Evolutionary conservation across 768 basidiomycete genomes (phyloP).

Genomic region (Sporobolomyces phaffii): DNA sequence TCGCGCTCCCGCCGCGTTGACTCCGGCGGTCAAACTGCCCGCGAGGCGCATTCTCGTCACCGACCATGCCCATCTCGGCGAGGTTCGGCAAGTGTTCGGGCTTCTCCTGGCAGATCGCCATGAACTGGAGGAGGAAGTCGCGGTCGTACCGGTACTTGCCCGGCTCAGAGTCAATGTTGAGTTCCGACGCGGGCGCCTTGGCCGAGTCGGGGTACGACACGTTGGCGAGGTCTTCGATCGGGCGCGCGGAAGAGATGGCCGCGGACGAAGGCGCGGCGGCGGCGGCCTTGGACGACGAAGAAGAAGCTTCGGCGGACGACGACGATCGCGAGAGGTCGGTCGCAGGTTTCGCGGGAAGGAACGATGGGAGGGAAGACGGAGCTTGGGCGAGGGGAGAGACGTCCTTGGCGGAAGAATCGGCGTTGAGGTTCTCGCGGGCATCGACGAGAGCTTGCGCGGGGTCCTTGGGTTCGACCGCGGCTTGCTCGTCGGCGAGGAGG

Average conservation of each 20-base stretch:
- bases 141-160: slow-evolving; percentile 97
- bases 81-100: slow-evolving; percentile 82
- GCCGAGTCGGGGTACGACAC: slow-evolving; percentile 78
- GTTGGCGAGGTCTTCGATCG: slow-evolving; percentile 71
- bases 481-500: slow-evolving; percentile 32
- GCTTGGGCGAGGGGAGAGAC: background rate
- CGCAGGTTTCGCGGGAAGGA: slow-evolving; percentile 36
- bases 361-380: slow-evolving; percentile 20
- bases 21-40: slow-evolving; percentile 10
- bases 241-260: slow-evolving; percentile 65
- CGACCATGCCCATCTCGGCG: slow-evolving; percentile 84
- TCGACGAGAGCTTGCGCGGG: slow-evolving; percentile 32
- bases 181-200: slow-evolving; percentile 71
- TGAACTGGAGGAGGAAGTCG: slow-evolving; percentile 95
- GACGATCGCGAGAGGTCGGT: slow-evolving; percentile 6
- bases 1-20: slow-evolving; percentile 24
- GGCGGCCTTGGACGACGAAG: background rate
- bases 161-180: slow-evolving; percentile 74
- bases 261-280: slow-evolving; percentile 42
- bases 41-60: slow-evolving; percentile 38
- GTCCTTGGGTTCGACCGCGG: slow-evolving; percentile 18
- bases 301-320: background rate
- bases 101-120: slow-evolving; percentile 88
- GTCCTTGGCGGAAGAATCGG: background rate
- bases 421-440: slow-evolving; percentile 30